Evolutionary conservation across 768 basidiomycete species (phyloP).

Genomic region (Termitomyces heimii): DNA sequence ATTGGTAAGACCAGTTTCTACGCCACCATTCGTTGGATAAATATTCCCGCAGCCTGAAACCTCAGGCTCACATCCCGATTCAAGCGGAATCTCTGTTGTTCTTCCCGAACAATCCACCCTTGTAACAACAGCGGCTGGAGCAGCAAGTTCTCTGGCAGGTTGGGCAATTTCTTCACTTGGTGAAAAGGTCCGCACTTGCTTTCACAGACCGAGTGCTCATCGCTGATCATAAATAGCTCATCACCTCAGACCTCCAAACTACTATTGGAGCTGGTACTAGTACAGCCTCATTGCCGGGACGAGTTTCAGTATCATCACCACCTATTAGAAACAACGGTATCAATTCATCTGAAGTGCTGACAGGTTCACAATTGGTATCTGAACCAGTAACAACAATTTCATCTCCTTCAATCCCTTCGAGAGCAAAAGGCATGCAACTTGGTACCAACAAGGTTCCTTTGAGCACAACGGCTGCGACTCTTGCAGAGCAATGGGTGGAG

Average conservation of each 20-base stretch:
- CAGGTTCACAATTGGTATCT: conserved; percentile 1
- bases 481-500: conserved; percentile 54
- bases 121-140: conserved; percentile 84
- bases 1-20: conserved; percentile 51
- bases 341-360: background rate
- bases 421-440: conserved; percentile 63
- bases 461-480: conserved; percentile 23
- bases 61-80: conserved; percentile 19
- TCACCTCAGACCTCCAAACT: conserved; percentile 66
- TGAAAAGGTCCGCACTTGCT: conserved; percentile 52
- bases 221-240: conserved; percentile 42
- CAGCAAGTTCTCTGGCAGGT: conserved; percentile 86
- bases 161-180: conserved; percentile 94
- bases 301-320: conserved; percentile 41
- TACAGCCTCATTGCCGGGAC: conserved; percentile 19
- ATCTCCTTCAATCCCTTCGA: conserved; percentile 22
- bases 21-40: background rate
- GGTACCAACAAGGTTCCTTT: conserved; percentile 46
- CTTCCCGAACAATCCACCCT: conserved; percentile 43
- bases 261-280: conserved; percentile 40
- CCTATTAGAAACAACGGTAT: conserved; percentile 9
- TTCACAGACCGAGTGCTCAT: background rate
- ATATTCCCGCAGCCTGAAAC: conserved; percentile 30
- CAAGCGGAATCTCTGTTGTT: conserved; percentile 20
- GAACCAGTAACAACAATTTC: conserved; percentile 4